Percentiles rank a stretch among this genome's conserved stretches.
These are phyloP conservation scores for Xerocomus minutiporus DNA, from an alignment of 1,284 basidiomycete genomes.

Conservation along the genomic window DNA sequence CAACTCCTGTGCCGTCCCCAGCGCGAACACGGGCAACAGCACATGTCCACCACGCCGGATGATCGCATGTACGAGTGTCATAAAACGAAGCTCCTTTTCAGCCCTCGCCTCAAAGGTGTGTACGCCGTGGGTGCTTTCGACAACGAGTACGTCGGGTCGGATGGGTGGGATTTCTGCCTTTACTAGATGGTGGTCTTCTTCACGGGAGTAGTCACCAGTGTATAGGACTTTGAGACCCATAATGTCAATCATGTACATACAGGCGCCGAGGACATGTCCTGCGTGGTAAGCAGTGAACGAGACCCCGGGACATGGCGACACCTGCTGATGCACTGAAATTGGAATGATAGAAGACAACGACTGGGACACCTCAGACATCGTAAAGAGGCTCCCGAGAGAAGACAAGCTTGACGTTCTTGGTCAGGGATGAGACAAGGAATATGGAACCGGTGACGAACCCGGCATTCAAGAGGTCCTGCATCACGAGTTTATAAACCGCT, in stretches of 20 bases:
- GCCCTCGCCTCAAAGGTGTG: conserved; percentile 87
- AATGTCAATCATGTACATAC: conserved; percentile 97
- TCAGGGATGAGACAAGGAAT: background rate
- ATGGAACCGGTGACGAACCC: conserved; percentile 49
- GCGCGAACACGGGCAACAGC: conserved; percentile 89
- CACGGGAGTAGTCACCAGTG: conserved; percentile 96
- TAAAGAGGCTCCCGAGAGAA: conserved; percentile 74
- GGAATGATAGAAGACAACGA: conserved; percentile 89
- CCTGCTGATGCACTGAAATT: conserved; percentile 93
- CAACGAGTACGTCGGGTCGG: conserved; percentile 91
- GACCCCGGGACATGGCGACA: conserved; percentile 84
- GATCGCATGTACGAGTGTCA: conserved; percentile 84
- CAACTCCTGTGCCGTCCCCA: conserved; percentile 94
- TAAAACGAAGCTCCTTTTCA: conserved; percentile 92
- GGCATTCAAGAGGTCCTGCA: conserved; percentile 96
- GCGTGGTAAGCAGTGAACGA: conserved; percentile 97
- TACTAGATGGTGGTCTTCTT: conserved; percentile 95
- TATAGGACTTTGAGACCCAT: conserved; percentile 93
- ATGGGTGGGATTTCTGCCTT: conserved; percentile 93
- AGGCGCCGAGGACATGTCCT: conserved; percentile 94
- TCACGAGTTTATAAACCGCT: conserved; percentile 96
- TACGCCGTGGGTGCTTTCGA: conserved; percentile 96
- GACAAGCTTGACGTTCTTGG: conserved; percentile 45
- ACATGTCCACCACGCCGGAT: conserved; percentile 91
- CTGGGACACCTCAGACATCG: conserved; percentile 82